Evolutionary conservation across 148 eudicot genomes (phyloP).

Genomic region (Fagopyrum homotropicum): DNA sequence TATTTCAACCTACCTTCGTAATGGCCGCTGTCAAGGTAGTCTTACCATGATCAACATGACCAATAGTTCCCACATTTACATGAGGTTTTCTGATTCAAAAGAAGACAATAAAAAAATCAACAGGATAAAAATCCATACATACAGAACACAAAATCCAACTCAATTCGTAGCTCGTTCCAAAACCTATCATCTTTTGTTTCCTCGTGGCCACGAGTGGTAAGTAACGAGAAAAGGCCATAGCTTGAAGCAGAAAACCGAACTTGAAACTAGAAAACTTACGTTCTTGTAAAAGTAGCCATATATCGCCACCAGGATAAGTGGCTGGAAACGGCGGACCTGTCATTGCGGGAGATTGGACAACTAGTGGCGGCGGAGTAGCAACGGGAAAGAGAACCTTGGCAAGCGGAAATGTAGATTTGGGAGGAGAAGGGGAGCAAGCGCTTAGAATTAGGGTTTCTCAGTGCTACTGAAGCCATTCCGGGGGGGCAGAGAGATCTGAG

Average conservation of each 20-base stretch:
- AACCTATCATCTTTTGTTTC: background rate
- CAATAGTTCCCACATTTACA: slow-evolving; percentile 92
- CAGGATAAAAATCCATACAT: background rate
- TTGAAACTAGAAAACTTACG: slow-evolving; percentile 31
- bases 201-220: background rate
- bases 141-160: background rate
- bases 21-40: slow-evolving; percentile 96
- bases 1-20: slow-evolving; percentile 46
- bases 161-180: background rate
- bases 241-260: background rate
- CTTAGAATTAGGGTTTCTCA: slow-evolving; percentile 50
- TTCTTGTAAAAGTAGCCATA: slow-evolving; percentile 85
- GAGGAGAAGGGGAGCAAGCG: slow-evolving; percentile 41
- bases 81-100: slow-evolving; percentile 69
- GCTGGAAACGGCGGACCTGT: background rate
- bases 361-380: slow-evolving; percentile 20
- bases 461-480: slow-evolving; percentile 57
- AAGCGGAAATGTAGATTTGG: slow-evolving; percentile 35
- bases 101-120: background rate
- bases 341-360: slow-evolving; percentile 33
- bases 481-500: background rate
- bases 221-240: background rate
- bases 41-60: slow-evolving; percentile 98
- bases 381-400: slow-evolving; percentile 31
- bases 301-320: slow-evolving; percentile 49